Conservation (phyloP, 331 rosid species). For the Quercus tomentella region DNA sequence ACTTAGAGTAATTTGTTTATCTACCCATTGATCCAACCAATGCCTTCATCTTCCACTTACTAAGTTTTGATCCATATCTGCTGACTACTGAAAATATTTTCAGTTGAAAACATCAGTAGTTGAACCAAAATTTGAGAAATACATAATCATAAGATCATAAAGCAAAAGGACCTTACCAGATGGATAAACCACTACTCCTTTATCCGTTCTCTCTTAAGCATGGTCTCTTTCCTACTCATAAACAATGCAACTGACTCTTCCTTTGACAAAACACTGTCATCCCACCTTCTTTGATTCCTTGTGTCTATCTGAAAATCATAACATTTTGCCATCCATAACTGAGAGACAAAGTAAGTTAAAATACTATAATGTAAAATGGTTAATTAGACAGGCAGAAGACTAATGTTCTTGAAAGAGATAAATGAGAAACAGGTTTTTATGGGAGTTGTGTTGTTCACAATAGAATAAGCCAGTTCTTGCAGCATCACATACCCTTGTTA, state of each 20-base stretch:
- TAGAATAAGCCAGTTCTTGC: too few relatives aligned
- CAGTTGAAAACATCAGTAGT: background rate
- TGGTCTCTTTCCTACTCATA: slow-evolving; percentile 59
- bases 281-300: slow-evolving; percentile 56
- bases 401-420: too few relatives aligned
- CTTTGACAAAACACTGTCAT: slow-evolving; percentile 54
- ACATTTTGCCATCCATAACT: background rate
- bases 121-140: background rate
- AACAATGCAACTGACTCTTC: slow-evolving; percentile 47
- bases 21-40: slow-evolving; percentile 90
- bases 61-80: slow-evolving; percentile 63
- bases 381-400: background rate
- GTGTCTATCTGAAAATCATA: slow-evolving; percentile 55
- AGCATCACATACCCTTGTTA: too few relatives aligned
- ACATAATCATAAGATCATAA: background rate
- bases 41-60: slow-evolving; percentile 77
- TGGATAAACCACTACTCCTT: slow-evolving; percentile 34
- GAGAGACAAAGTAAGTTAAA: background rate
- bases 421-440: too few relatives aligned
- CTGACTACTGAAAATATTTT: slow-evolving; percentile 51
- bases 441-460: too few relatives aligned
- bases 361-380: background rate
- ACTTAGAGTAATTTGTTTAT: slow-evolving; percentile 69
- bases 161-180: slow-evolving; percentile 5
- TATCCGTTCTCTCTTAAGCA: slow-evolving; percentile 47